phyloP scores from a whole-genome alignment of 2,329 filamentous ascomycete species.

The Colletotrichum simmondsii region DNA sequence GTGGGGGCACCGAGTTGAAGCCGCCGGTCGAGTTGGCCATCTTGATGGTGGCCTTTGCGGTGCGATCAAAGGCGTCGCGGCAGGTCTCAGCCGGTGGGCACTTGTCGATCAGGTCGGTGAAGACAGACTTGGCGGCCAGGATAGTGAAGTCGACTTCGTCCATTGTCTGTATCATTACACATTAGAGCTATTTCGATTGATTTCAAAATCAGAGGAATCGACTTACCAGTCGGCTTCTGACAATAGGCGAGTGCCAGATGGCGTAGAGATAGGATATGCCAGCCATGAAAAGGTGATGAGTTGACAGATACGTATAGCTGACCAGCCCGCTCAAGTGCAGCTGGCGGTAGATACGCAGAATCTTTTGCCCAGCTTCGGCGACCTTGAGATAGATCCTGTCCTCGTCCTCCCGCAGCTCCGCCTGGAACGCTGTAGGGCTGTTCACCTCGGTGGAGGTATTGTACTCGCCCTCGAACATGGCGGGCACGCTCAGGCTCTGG shows the following conservation, averaged over 20 bases:
- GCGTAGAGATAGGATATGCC: slow-evolving; percentile 96
- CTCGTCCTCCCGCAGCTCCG: slow-evolving; percentile 81
- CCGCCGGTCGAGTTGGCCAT: slow-evolving; percentile 92
- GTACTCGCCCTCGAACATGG: slow-evolving; percentile 84
- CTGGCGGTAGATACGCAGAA: slow-evolving; percentile 89
- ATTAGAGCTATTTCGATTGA: slow-evolving; percentile 39
- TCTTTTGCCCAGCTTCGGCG: slow-evolving; percentile 93
- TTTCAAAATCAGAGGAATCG: not conserved
- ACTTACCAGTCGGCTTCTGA: slow-evolving; percentile 85
- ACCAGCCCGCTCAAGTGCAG: slow-evolving; percentile 89
- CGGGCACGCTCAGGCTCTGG: slow-evolving; percentile 87
- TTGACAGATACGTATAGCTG: slow-evolving; percentile 95
- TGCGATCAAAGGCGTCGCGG: slow-evolving; percentile 92
- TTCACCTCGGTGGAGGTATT: slow-evolving; percentile 73
- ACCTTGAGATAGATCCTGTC: slow-evolving; percentile 94
- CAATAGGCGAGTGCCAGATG: slow-evolving; percentile 94
- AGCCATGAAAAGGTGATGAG: slow-evolving; percentile 97
- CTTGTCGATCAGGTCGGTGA: slow-evolving; percentile 91
- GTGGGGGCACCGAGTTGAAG: slow-evolving; percentile 63
- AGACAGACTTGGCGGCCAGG: slow-evolving; percentile 89
- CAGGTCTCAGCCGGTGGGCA: slow-evolving; percentile 96
- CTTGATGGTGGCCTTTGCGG: slow-evolving; percentile 93
- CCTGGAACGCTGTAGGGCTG: slow-evolving; percentile 69
- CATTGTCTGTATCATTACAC: slow-evolving; percentile 67
- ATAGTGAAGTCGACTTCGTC: slow-evolving; percentile 99